Base-by-base conservation (phyloP, 2,329 filamentous ascomycete species). In the Aspergillus ochraceus region DNA sequence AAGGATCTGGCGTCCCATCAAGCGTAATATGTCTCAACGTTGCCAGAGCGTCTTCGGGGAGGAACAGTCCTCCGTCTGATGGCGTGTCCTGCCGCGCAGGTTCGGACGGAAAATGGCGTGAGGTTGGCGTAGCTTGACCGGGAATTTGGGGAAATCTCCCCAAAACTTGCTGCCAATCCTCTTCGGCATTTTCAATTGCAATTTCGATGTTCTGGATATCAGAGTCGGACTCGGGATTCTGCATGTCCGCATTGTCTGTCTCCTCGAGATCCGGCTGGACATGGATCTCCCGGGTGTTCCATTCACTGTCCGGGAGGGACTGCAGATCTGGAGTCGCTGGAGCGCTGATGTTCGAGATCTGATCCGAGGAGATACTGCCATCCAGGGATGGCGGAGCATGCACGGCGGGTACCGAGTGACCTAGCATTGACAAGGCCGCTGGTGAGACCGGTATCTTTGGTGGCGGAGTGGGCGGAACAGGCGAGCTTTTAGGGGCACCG, bases 351-450 rank as follows among this genome's bases (percentile, higher is more conserved):
- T 84, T 85, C 1, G 92, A 91, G 75, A 96, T 84, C 73, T 96
- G 92, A 71, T 97, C 93, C 2, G 93, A 96, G 9, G 88, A 90
- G 69, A 95, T 79, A 76, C 92, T 97, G 22, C 92, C 93, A 77
- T 97, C 93, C 3, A 97, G 82, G 4, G 94, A 97, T 3, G 94
- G 94, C 4, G 93, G 89, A 6, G 91, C 89, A 57, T 91, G 93
- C 30, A 87, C 84, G 39, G 86, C 88, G 1, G 92, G 92, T 3
- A 94, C 83, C 52, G 86, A 84, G 22, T 88, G 83, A 29, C 86
- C 84, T 73, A 97, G 86, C 70, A 90, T 88, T 11, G 87, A 87
- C 66, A 94, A 82, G 58, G 89, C 86, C 19, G 86, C 87, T 4
- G 90, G 90, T 4, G 90, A 93, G 77, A 96, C 89, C 58, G 88